phyloP scores from a whole-genome alignment of 2,329 filamentous ascomycete genomes.

The Fusarium chaquense region DNA sequence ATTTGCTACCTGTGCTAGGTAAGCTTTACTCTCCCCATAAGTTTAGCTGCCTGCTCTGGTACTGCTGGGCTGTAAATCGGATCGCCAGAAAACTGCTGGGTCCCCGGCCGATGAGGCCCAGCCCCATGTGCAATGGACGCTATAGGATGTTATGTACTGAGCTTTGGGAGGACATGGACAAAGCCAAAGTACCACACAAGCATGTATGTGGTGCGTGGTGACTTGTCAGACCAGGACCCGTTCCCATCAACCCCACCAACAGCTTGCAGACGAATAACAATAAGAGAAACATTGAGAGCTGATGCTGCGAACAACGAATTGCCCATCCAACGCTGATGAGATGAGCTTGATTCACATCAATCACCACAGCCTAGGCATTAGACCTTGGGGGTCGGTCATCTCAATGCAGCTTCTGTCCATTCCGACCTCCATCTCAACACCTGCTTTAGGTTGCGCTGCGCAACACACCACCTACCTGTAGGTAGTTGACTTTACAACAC shows the following conservation, averaged over 20 bases:
- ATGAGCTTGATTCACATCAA: conserved; percentile 32
- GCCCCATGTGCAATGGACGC: conserved; percentile 28
- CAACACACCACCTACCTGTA: conserved; percentile 23
- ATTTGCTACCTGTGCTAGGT: conserved; percentile 45
- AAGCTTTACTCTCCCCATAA: not conserved
- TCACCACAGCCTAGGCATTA: conserved; percentile 4
- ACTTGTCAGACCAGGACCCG: conserved; percentile 32
- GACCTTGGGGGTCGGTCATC: not conserved
- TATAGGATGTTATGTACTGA: conserved; percentile 37
- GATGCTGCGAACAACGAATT: conserved; percentile 13
- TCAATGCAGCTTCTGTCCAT: conserved; percentile 23
- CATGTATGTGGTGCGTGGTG: conserved; percentile 36
- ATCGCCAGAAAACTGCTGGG: conserved; percentile 47
- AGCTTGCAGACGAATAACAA: conserved; percentile 32
- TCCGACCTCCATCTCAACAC: conserved; percentile 18
- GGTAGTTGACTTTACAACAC: not conserved
- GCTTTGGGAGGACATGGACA: conserved; percentile 18
- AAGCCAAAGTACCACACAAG: conserved; percentile 39
- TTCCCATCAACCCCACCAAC: conserved; percentile 29
- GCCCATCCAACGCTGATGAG: conserved; percentile 31
- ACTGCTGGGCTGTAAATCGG: conserved; percentile 30
- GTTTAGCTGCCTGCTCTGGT: not conserved
- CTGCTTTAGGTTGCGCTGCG: conserved; percentile 28
- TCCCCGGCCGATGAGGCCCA: conserved; percentile 44
- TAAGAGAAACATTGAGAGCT: conserved; percentile 28